phyloP scores from a whole-genome alignment of 176 grass and related monocot species.

The Oryza australiensis region DNA sequence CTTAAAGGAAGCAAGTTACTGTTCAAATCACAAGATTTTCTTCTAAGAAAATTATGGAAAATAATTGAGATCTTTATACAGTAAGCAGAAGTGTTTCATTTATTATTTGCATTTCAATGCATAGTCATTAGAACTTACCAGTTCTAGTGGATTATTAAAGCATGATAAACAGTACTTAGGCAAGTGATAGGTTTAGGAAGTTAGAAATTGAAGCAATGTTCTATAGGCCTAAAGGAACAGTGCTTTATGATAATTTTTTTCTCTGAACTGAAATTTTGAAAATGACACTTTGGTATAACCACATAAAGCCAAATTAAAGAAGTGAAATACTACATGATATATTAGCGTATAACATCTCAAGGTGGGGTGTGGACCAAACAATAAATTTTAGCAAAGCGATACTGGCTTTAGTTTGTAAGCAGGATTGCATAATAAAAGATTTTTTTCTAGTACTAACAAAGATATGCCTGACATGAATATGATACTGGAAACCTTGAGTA shows the following conservation, averaged over 20 bases:
- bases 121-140: not conserved
- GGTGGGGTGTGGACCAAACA: not conserved
- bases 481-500: not conserved
- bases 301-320: not conserved
- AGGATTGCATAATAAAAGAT: not conserved
- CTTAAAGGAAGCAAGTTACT: slow-evolving; percentile 2
- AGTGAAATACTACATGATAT: not conserved
- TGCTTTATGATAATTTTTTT: not conserved
- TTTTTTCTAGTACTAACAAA: not conserved
- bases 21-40: not conserved
- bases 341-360: too few species aligned
- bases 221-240: not conserved
- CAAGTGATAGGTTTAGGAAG: not conserved
- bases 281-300: not conserved
- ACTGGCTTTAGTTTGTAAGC: not conserved
- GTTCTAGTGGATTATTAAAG: not conserved
- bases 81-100: not conserved
- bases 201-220: not conserved
- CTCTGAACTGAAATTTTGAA: not conserved
- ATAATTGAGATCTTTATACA: not conserved
- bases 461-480: not conserved
- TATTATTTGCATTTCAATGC: not conserved
- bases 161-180: not conserved
- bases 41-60: not conserved
- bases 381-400: not conserved